Conservation (phyloP, 805 yeast species). For the Sporopachydermia quercuum region DNA sequence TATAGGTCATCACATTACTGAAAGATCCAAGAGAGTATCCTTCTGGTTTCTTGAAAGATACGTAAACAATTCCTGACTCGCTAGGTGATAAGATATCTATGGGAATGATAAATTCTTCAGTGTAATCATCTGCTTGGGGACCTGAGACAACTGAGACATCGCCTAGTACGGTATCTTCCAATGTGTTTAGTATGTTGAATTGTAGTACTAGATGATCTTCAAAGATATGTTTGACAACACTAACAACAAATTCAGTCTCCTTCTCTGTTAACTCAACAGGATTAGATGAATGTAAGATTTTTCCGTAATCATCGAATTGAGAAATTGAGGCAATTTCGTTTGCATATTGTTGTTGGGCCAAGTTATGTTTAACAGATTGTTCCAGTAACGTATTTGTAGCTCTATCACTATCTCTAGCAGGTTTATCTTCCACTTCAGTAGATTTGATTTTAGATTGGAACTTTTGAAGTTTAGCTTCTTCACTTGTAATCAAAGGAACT, state of each 20-base stretch:
- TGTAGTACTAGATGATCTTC: constrained; percentile 61
- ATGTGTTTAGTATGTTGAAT: constrained; percentile 73
- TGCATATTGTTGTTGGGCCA: constrained; percentile 49
- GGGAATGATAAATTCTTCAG: constrained; percentile 63
- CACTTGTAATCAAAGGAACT: constrained; percentile 36
- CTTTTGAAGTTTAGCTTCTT: constrained; percentile 21
- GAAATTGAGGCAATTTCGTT: constrained; percentile 57
- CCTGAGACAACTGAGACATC: constrained; percentile 59
- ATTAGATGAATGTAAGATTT: constrained; percentile 54
- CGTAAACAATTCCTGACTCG: constrained; percentile 60
- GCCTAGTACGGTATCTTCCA: constrained; percentile 61
- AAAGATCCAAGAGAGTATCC: constrained; percentile 30
- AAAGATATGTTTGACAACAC: constrained; percentile 72
- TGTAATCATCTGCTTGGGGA: constrained; percentile 40
- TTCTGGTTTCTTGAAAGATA: constrained; percentile 51
- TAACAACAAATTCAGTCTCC: constrained; percentile 87
- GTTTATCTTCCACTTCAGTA: constrained; percentile 7
- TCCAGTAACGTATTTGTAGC: constrained; percentile 16
- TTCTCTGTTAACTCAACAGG: constrained; percentile 65
- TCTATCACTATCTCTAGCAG: constrained; percentile 8
- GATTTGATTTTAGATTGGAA: constrained; percentile 19
- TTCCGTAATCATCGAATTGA: constrained; percentile 62
- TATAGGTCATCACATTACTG: constrained; percentile 54
- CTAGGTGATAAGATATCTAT: constrained; percentile 60
- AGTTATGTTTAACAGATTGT: constrained; percentile 21